Evolutionary conservation across 148 eudicot species (phyloP).

Genomic region (Rhododendron henanense): DNA sequence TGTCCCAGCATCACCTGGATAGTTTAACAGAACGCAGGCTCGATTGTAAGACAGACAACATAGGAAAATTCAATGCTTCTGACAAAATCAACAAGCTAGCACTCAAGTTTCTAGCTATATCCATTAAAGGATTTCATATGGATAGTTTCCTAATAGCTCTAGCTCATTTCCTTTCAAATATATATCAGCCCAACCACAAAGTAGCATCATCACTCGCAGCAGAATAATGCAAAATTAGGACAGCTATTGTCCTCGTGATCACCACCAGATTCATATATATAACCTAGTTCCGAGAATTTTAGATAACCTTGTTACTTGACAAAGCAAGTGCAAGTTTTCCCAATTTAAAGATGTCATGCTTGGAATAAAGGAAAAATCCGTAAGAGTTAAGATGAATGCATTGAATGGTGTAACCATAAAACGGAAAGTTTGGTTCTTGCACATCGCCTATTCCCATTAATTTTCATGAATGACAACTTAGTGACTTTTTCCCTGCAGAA

Average conservation of each 20-base stretch:
- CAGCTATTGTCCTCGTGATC: background rate
- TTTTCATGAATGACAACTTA: background rate
- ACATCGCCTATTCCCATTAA: background rate
- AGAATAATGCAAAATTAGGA: background rate
- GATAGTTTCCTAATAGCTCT: background rate
- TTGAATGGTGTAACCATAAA: background rate
- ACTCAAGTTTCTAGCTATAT: background rate
- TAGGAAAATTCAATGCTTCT: background rate
- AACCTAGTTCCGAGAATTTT: background rate
- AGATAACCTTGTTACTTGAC: background rate
- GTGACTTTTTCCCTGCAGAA: background rate
- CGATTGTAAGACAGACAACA: background rate
- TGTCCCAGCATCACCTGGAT: constrained; percentile 79
- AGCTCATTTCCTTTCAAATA: background rate
- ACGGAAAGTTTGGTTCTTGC: background rate
- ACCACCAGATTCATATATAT: background rate
- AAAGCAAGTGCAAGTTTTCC: background rate
- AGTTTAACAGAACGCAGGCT: constrained; percentile 4
- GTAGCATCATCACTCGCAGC: background rate
- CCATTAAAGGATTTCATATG: background rate
- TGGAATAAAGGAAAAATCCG: background rate
- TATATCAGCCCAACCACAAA: background rate
- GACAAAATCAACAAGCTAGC: background rate
- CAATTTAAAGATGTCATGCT: background rate
- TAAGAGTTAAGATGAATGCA: background rate